Base-by-base conservation (phyloP, 306 rosid species). In the Casuarina cunninghamiana region DNA sequence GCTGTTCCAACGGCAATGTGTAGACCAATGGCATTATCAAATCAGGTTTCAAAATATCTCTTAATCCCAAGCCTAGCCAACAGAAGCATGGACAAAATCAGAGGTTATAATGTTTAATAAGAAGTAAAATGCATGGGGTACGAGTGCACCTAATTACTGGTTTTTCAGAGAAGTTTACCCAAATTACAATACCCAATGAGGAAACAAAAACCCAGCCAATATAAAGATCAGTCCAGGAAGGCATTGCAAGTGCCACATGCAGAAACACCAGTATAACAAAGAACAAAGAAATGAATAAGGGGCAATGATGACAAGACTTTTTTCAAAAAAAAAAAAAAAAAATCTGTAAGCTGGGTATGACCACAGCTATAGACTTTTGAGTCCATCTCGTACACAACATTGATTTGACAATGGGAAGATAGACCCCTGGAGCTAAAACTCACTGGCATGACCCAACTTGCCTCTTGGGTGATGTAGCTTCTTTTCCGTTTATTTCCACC, bases 1-100 rank as follows among this genome's bases (percentile, higher is more conserved):
- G 77, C 85, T 92, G 97, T 75, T 94, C 97, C 78, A 92, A 68
- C 43, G 91, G 83, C 83, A 94, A 79, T 69, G 92, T 86, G 73
- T 87, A 97, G 65, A 94, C 85, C 82, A 94, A 83, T 51, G 98
- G 98, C 93, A 92, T 84, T 79, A 94, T 84, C 78, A 92, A 80
- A 70, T 94, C 97, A 32, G 98, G 97, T 88, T 86, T 94, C 82
- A 94, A 85, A 76, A 94, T 83, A 87, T 94, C 98, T 73, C 88
- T 97, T 19, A 94, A 89, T 80, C 88, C 94, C 70, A 94, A 80
- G 75, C 98, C 98, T 94, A 82, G 73, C 38, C 72, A 42, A 76
- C 41, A 45, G 57, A 74, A 77, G 69, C 68, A 83, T 21, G 7
- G 21, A 69, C 75, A 62, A 83, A 68, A 43, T 57, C 44, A 66